Evolutionary conservation across 2,329 filamentous ascomycete genomes (phyloP), one percentile per base, ranked within the genome.

Genomic region (Claviceps arundinis): DNA sequence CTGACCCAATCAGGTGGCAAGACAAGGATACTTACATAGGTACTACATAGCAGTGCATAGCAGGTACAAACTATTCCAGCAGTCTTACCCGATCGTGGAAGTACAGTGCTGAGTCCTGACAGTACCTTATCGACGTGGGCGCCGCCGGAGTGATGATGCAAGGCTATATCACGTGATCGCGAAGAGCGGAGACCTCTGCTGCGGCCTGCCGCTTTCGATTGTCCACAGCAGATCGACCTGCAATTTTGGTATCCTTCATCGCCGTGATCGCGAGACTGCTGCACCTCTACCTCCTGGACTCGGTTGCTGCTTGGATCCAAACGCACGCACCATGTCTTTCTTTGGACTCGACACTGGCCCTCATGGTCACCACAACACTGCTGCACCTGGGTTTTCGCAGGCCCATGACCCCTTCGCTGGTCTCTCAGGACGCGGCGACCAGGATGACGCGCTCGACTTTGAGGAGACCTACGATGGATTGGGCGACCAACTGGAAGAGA

Each of bases 401-500:
- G 69, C 77, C 55, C 78, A 86, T 60, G 89, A 98, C 69, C 89
- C 91, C 41, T 97, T 97, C 68, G 89, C 87, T 58, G 84, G 86
- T 54, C 80, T 96, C 53, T 83, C 86, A 54, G 75, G 76, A 60
- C 77, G 74, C 49, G 78, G 84, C 54, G 80, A 84, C 59, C 68
- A 69, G 50, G 74, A 75, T 58, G 79, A 77, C 56, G 73, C 71
- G 24, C 65, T 76, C 61, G 87, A 97, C 61, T 98, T 97, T 60
- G 93, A 98, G 61, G 89, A 98, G 65, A 97, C 91, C 40, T 97
- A 97, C 65, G 93, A 98, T 68, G 91, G 91, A 17, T 75, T 98
- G 42, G 93, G 89, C 52, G 87, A 95, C 64, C 82, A 87, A 67
- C 82, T 98, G 38, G 84, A 95, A 62, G 91, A 98, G 65, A 84